Percentiles rank a stretch among this genome's conserved stretches.
Evolutionary conservation across 768 basidiomycete genomes (phyloP).

Genomic region (Paxillus rubicundulus): DNA sequence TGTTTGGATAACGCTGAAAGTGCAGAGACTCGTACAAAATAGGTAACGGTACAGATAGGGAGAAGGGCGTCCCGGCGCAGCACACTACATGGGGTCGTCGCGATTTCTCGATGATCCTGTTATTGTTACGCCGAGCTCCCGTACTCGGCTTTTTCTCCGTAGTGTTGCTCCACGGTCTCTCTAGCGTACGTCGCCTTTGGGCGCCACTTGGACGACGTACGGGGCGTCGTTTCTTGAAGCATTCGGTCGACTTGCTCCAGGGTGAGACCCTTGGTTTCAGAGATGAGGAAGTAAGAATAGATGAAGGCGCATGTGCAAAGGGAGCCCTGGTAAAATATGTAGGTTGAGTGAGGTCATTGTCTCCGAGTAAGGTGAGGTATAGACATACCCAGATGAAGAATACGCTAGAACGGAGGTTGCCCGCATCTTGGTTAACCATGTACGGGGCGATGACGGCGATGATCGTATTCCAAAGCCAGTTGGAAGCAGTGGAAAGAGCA

Average conservation of each 20-base stretch:
- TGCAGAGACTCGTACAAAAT: no score
- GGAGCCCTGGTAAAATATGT: constrained; percentile 27
- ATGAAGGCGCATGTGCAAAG: constrained; percentile 68
- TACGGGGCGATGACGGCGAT: constrained; percentile 38
- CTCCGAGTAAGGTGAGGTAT: constrained; percentile 6
- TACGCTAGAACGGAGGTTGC: constrained; percentile 63
- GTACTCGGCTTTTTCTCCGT: constrained; percentile 6
- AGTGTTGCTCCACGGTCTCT: constrained; percentile 7
- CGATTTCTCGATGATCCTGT: no score
- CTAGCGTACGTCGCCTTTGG: constrained; percentile 22
- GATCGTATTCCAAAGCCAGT: constrained; percentile 78
- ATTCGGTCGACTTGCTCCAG: constrained; percentile 84
- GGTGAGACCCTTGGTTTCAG: constrained; percentile 81
- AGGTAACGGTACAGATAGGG: no score
- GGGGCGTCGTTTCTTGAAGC: constrained; percentile 63
- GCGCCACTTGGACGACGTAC: constrained; percentile 43
- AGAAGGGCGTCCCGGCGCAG: no score
- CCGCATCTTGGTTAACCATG: constrained; percentile 40
- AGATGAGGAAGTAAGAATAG: constrained; percentile 80
- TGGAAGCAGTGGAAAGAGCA: constrained; percentile 67
- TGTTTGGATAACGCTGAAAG: no score
- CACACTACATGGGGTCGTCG: neutral
- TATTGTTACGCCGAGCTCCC: neutral
- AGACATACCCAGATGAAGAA: constrained; percentile 78
- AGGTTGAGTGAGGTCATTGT: neutral